Evolutionary conservation across 371 early-diverging fungal genomes (phyloP), one percentile per base, ranked within the genome.

Genomic region (Apophysomyces elegans): DNA sequence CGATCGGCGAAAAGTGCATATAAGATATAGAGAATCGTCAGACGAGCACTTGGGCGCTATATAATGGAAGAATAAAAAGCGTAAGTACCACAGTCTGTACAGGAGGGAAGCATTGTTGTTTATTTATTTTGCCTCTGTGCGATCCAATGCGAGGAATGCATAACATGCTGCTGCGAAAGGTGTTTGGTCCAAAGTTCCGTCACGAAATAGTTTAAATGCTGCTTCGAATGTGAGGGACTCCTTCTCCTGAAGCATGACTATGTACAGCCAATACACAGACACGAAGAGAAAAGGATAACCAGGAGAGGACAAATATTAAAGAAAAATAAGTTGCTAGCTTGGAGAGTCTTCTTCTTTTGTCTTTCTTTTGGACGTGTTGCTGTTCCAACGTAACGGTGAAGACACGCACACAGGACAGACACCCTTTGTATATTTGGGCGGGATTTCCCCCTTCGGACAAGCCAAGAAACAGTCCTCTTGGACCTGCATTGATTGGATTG

Each of bases 11-110:
- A 80, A 3, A 72, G 71, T 5, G 62, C 73, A 58, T 78, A 77
- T 8, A 83, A 67, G 26, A 77, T 72, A 47, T 78, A 83, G 0
- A 83, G 70, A 18, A 78, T 75, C 12, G 66, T 38, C 13, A 83
- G 54, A 13, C 80, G 79, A 11, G 26, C 46, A 0, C 62, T 56
- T 35, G 54, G 64, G n/a, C n/a, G 36, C 74, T 74, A 63, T 14
- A 44, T 1, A 41, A 41, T 11, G 9, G 16, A 35, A 37, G 41
- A 50, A 60, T 8, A 38, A 32, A 41, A 5, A 18, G 32, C 0
- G 39, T 32, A 45, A 43, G 41, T 21, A 60, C 18, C 12, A 43
- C 21, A 60, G 43, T 12, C 43, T 18, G 18, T 37, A 59, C 32
- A 26, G 67, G 18, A 73, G 73, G 36, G 66, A 70, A 45, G 61